Conservation (phyloP, 345 rosid species). For the Salix caprea region DNA sequence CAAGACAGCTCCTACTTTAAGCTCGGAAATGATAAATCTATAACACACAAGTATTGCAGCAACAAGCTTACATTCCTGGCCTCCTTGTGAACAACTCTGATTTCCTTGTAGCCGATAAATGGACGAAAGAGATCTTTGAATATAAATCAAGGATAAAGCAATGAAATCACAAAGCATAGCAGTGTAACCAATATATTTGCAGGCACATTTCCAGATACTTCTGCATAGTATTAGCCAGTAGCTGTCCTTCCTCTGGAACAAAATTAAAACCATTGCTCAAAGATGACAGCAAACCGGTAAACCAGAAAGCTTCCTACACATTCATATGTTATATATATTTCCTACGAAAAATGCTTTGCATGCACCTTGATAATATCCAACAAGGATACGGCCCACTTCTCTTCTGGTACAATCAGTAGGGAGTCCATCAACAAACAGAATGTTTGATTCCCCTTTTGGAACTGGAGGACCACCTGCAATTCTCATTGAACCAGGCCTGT, state of each 20-base stretch:
- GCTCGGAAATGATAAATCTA: neutral
- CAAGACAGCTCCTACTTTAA: neutral
- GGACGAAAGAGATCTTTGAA: conserved; percentile 55
- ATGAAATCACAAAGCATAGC: conserved; percentile 1
- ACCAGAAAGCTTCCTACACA: neutral
- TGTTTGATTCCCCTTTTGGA: conserved; percentile 33
- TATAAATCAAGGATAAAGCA: conserved; percentile 24
- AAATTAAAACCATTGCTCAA: neutral
- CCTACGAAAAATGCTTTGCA: too few relatives aligned
- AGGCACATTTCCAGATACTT: neutral
- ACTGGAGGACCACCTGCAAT: conserved; percentile 18
- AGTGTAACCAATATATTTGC: neutral
- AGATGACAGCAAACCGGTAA: neutral
- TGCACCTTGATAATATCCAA: neutral
- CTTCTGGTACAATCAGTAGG: conserved; percentile 61
- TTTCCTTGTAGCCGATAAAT: conserved; percentile 54
- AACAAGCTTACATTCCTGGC: conserved; percentile 45
- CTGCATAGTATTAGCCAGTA: neutral
- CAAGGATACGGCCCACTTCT: conserved; percentile 70
- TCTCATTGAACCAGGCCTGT: conserved; percentile 29
- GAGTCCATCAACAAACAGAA: conserved; percentile 55
- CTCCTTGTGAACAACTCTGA: conserved; percentile 57
- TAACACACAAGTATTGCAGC: neutral
- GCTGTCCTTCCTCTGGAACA: neutral
- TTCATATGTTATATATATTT: neutral